These are phyloP conservation scores for Aegilops speltoides DNA, from an alignment of 176 grass and related monocot species.

Conservation along the genomic window DNA sequence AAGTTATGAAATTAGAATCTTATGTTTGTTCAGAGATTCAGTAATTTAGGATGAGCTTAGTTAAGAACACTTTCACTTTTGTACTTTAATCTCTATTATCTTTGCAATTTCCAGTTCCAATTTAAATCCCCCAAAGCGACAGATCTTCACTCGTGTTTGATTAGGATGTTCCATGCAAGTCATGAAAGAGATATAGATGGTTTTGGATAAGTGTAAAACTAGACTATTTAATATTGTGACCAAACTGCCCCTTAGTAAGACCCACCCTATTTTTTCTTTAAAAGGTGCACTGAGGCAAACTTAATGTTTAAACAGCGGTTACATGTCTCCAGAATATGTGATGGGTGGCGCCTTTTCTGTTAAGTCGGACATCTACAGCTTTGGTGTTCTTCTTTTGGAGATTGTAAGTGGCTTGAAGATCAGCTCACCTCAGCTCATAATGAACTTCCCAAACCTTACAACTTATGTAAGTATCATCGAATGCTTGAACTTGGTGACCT, in stretches of 20 bases:
- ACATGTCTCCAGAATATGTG: constrained; percentile 58
- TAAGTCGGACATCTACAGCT: constrained; percentile 57
- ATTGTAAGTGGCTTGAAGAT: constrained; percentile 52
- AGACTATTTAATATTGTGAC: not conserved
- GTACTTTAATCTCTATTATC: not conserved
- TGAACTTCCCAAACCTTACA: not conserved
- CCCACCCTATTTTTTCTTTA: not conserved
- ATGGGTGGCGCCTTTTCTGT: constrained; percentile 43
- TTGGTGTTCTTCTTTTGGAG: constrained; percentile 53
- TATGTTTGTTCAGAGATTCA: not conserved
- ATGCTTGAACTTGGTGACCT: not conserved
- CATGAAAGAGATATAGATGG: not conserved
- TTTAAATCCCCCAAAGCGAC: not conserved
- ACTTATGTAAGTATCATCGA: constrained; percentile 23
- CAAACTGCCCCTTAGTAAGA: not conserved
- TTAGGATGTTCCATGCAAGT: not conserved
- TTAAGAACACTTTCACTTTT: not conserved
- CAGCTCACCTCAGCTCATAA: not conserved
- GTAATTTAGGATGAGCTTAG: not conserved
- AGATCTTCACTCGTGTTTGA: not conserved
- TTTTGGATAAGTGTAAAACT: not conserved
- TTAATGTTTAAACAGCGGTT: constrained; percentile 34
- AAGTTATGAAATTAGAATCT: not conserved
- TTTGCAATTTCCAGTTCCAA: not conserved
- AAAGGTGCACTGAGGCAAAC: not conserved